Evolutionary conservation across 352 stramenopile genomes (phyloP), one percentile per base, ranked within the genome.

Genomic region (Phytophthora meadii): DNA sequence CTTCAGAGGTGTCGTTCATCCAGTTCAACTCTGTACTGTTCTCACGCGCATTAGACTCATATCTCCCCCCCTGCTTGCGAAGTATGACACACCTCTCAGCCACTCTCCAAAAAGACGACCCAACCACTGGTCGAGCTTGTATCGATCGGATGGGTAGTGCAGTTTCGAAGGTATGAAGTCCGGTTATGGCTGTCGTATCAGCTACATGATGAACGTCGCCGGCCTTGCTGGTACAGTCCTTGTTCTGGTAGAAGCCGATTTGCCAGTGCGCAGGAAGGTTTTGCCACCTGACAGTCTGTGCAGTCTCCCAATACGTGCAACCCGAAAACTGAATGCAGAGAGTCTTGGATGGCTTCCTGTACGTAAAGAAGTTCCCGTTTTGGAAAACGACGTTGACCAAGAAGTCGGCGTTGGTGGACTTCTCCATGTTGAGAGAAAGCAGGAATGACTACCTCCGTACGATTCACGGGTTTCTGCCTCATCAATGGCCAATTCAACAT

Each of bases 271-370:
- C 28, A 28, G 54, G 54, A n/a, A 61, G 19, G 19, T 61, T 53
- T 24, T 44, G 28, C 41, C 41, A 61, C 22, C 9, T n/a, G 32
- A 61, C 30, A 15, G 17, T 54, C 22, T 40, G 47, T 3, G 54
- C 22, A 17, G 28, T 15, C n/a, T 27, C 10, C 54, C 54, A 61
- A 15, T 61, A 17, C 1, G 41, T 30, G 17, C 42, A 61, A 15
- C 36, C 22, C 1, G 41, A 46, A 54, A 61, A 4, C 42, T 54
- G 19, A 34, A 62, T 62, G 54, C 54, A 62, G 11, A 30, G 7
- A n/a, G 17, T 25, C 3, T 37, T 10, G 12, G 32, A 19, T 5
- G 32, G 32, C 9, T 36, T 54, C 19, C 28, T 19, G 8, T 61
- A 61, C 1, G 41, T 5, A 11, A 61, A 61, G 22, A 46, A 54